Base-by-base conservation (phyloP, 75 land plant genomes). In the Pseudotsuga menziesii region DNA sequence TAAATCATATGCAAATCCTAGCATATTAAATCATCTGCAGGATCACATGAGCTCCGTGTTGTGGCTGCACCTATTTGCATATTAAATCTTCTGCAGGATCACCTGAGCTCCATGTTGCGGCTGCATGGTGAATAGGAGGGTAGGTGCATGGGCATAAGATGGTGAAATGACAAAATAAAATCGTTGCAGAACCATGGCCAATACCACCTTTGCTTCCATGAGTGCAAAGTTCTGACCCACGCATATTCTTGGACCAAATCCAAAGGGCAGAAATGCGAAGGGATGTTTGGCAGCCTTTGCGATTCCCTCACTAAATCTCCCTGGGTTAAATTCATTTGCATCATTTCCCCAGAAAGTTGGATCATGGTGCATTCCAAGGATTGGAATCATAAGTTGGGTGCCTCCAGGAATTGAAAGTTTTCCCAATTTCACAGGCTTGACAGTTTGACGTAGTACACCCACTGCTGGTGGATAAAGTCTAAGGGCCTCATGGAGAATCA, bases 251-350 rank as follows among this genome's bases (percentile, higher is more conserved):
- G 86, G 80, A 13, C 88, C 91, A 2, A 75, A 5, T 20, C 84
- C 86, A 59, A 89, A 89, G 17, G 88, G 91, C 25, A 86, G 29
- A 61, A 82, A 87, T 0, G 72, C 85, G 4, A 61, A 23, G 13
- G 73, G 75, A 60, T 75, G 60, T n/a, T 73, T 76, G 22, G 74
- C 57, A 44, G 75, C 83, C 25, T 83, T 52, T 0, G 70, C 44
- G 44, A 76, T 27, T 22, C 79, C 83, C 4, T 56, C 57, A 2
- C 58, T 60, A 63, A 88, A 90, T 41, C 92, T 71, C 48, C 78
- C 85, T 1, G 92, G 88, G 13, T 85, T 82, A 75, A 88, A 90
- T 77, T 88, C 86, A 48, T 85, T 73, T 8, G 80, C 88, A 59
- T 84, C 86, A 0, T 77, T 58, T 23, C 92, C 92, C 92, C 92